A percentile compares a stretch with the other conserved stretches of the same genome.
Conservation (phyloP, 2,329 filamentous ascomycete genomes). For the Hymenotorrendiella dingleyae region DNA sequence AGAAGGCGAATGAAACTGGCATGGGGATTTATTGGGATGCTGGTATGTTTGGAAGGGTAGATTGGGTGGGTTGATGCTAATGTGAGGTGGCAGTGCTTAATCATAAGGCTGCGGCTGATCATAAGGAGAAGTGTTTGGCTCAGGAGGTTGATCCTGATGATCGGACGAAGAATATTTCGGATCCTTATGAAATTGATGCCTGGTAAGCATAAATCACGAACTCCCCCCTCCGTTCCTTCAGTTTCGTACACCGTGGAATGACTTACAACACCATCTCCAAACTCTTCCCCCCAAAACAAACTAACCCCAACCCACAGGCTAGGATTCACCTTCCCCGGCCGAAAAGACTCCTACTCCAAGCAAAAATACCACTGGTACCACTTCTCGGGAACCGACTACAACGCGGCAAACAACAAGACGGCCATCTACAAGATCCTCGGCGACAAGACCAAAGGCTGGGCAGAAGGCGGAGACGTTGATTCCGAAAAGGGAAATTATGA, state of each 20-base stretch:
- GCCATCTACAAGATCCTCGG: conserved; percentile 62
- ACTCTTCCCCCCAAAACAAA: no score
- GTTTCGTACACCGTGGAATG: no score
- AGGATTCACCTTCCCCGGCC: conserved; percentile 58
- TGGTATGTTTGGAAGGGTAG: conserved; percentile 17
- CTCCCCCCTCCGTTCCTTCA: no score
- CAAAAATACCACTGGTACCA: conserved; percentile 63
- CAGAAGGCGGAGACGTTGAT: conserved; percentile 50
- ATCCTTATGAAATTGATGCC: conserved; percentile 56
- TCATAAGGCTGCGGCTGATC: conserved; percentile 65
- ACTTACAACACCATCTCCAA: no score
- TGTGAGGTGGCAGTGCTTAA: no score
- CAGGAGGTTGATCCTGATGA: conserved; percentile 59
- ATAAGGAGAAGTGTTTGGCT: conserved; percentile 54
- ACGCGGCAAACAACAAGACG: conserved; percentile 47
- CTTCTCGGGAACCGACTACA: conserved; percentile 64
- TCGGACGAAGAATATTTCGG: conserved; percentile 47
- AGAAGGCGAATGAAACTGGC: conserved; percentile 44
- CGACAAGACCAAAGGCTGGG: conserved; percentile 57
- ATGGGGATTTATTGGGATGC: conserved; percentile 63
- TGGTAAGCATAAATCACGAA: no score
- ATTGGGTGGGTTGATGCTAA: no score
- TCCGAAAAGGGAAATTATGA: conserved; percentile 61
- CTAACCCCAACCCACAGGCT: no score
- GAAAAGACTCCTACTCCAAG: conserved; percentile 51